These are phyloP conservation scores for Cyclostephanos invisitatus DNA, from an alignment of 108 stramenopile genomes.

Conservation along the genomic window DNA sequence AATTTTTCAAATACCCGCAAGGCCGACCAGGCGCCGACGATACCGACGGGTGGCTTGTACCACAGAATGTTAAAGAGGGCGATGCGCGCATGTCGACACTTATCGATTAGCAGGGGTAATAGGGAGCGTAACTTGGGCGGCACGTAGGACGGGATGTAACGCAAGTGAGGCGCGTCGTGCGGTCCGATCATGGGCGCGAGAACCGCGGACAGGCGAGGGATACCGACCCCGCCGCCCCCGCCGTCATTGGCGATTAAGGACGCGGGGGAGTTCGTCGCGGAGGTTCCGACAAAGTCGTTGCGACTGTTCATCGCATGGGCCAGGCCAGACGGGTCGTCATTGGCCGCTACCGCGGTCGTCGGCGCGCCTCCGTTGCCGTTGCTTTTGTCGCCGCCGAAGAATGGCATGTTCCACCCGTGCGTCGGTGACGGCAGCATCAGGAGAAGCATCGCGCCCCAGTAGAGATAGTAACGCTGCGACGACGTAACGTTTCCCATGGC, in stretches of 20 bases:
- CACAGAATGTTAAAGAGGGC: slow-evolving; percentile 26
- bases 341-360: slow-evolving; percentile 1
- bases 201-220: slow-evolving; percentile 10
- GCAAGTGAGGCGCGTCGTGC: slow-evolving; percentile 39
- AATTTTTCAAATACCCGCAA: slow-evolving; percentile 37
- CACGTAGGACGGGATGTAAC: slow-evolving; percentile 46
- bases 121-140: slow-evolving; percentile 21
- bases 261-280: not conserved
- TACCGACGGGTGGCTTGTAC: slow-evolving; percentile 79
- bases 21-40: slow-evolving; percentile 49
- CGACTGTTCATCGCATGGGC: not conserved
- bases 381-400: slow-evolving; percentile 12
- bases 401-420: slow-evolving; percentile 34
- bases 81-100: slow-evolving; percentile 10
- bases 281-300: not conserved
- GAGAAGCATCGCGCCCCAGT: slow-evolving; percentile 31
- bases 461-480: slow-evolving; percentile 22
- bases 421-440: slow-evolving; percentile 23
- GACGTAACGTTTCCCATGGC: slow-evolving; percentile 40
- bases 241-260: not conserved
- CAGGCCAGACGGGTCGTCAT: not conserved
- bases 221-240: not conserved
- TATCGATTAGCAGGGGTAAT: slow-evolving; percentile 10
- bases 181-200: slow-evolving; percentile 30
- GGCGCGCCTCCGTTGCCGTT: not conserved